Percentiles rank a stretch among this genome's conserved stretches.
Conservation (phyloP, 345 rosid genomes). For the Eutrema yunnanense region DNA sequence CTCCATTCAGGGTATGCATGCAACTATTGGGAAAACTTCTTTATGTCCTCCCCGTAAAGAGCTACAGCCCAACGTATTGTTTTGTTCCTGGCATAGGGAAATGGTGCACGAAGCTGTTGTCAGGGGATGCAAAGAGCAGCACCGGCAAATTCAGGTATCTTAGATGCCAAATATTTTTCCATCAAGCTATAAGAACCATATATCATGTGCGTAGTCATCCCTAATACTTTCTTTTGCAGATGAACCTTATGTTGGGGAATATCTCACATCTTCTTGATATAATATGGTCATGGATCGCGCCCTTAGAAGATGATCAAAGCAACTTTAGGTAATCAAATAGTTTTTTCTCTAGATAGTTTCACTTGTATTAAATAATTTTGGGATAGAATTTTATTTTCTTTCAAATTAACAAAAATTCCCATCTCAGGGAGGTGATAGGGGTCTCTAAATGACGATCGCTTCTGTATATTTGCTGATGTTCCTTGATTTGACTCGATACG, state of each 20-base stretch:
- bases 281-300: slow-evolving; percentile 97
- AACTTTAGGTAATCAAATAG: slow-evolving; percentile 54
- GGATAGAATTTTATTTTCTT: background rate
- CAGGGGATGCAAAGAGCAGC: slow-evolving; percentile 94
- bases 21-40: background rate
- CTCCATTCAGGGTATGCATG: slow-evolving; percentile 79
- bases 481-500: slow-evolving; percentile 13
- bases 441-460: background rate
- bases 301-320: slow-evolving; percentile 77
- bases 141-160: slow-evolving; percentile 86
- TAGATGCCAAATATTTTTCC: background rate
- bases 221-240: slow-evolving; percentile 44
- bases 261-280: slow-evolving; percentile 82
- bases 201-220: background rate
- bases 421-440: background rate
- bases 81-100: slow-evolving; percentile 47
- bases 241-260: slow-evolving; percentile 92
- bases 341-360: background rate
- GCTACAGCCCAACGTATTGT: background rate
- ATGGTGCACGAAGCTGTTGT: slow-evolving; percentile 79
- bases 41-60: background rate
- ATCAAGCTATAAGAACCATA: slow-evolving; percentile 9
- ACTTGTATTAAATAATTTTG: background rate
- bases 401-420: background rate
- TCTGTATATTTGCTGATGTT: background rate